These are phyloP conservation scores for Geosmithia putterillii DNA, from an alignment of 2,329 filamentous ascomycete species.

Conservation along the genomic window DNA sequence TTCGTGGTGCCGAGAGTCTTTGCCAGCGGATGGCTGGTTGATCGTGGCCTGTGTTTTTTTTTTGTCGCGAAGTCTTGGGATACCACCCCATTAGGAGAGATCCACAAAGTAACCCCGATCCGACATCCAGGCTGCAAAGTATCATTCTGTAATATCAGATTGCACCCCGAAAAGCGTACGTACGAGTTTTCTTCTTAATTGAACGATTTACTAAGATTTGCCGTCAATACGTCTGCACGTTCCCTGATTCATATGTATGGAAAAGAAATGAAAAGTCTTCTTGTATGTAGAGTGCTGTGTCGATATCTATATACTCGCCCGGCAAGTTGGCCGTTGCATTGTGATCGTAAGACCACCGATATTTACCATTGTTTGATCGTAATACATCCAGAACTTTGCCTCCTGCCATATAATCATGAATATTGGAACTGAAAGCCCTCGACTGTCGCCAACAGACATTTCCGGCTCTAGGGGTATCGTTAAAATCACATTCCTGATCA, in stretches of 20 bases:
- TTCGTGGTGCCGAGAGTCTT: not conserved
- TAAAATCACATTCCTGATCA: not conserved
- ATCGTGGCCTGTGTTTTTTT: not conserved
- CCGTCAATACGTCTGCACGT: too few relatives aligned
- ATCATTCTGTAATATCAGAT: not conserved
- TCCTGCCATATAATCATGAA: not conserved
- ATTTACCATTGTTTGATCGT: not conserved
- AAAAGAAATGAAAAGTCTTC: not conserved
- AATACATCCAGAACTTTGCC: not conserved
- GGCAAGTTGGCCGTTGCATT: not conserved
- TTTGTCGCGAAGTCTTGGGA: not conserved
- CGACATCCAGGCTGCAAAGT: not conserved
- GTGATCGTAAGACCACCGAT: not conserved
- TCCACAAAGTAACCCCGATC: not conserved
- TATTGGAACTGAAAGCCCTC: not conserved
- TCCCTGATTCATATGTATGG: too few relatives aligned
- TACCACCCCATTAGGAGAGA: not conserved
- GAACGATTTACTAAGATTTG: not conserved
- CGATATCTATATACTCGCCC: not conserved
- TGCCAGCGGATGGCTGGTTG: not conserved
- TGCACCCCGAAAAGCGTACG: not conserved
- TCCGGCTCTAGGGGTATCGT: not conserved
- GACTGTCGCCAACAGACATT: not conserved
- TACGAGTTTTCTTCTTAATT: not conserved
- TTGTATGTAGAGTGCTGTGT: not conserved